Conservation (phyloP, 345 rosid genomes). For the Moricandia arvensis region DNA sequence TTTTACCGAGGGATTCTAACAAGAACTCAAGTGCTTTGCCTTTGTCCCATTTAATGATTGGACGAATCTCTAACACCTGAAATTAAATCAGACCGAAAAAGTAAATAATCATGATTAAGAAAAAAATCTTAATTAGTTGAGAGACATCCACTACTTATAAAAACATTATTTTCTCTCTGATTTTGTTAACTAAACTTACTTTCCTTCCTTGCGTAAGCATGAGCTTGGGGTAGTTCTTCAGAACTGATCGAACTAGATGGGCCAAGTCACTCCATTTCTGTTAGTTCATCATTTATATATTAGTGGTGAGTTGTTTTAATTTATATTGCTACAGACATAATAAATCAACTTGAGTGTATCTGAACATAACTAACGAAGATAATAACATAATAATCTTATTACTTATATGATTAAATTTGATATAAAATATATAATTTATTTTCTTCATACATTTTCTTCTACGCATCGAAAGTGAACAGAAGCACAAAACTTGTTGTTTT, state of each 20-base stretch:
- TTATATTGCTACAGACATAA: not conserved
- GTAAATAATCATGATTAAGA: not conserved
- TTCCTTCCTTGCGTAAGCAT: conserved; percentile 78
- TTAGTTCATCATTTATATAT: not conserved
- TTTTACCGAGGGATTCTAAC: conserved; percentile 84
- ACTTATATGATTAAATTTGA: not conserved
- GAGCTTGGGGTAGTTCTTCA: conserved; percentile 68
- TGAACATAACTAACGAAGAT: not conserved
- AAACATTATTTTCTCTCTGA: conserved; percentile 13
- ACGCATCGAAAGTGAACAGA: conserved; percentile 91
- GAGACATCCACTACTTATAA: not conserved
- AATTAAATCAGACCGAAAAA: not conserved
- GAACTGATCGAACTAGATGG: conserved; percentile 55
- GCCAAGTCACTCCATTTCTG: conserved; percentile 84
- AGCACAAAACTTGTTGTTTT: conserved; percentile 88
- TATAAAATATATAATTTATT: not conserved
- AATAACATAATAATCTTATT: not conserved
- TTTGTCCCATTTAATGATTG: conserved; percentile 91
- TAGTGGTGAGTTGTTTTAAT: not conserved
- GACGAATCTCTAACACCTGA: conserved; percentile 90
- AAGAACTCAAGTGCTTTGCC: conserved; percentile 98
- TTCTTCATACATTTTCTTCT: conserved; percentile 60
- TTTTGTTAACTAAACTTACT: conserved; percentile 56
- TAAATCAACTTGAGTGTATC: not conserved
- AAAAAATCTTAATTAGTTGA: not conserved